A percentile compares a stretch with the other conserved stretches of the same genome.
Evolutionary conservation across 225 moss, liverwort and hornwort genomes (phyloP).

Genomic region (Thuidium tamariscinum): DNA sequence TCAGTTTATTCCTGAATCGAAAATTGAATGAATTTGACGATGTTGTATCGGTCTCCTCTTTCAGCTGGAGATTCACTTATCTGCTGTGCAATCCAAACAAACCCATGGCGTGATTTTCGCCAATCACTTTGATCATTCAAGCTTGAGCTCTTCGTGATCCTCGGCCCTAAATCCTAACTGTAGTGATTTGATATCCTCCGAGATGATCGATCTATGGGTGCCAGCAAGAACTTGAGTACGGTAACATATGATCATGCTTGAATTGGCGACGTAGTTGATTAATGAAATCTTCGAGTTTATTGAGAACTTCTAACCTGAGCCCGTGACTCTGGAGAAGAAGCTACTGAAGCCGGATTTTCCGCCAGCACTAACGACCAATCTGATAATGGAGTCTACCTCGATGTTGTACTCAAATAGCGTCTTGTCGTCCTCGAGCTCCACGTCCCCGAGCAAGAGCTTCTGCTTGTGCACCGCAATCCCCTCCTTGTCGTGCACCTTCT

Average conservation of each 20-base stretch:
- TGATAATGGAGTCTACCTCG: slow-evolving; percentile 40
- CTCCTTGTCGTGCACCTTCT: slow-evolving; percentile 32
- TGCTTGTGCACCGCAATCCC: slow-evolving; percentile 33
- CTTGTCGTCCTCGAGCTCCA: slow-evolving; percentile 34
- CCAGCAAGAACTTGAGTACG: neutral
- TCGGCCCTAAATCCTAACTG: neutral
- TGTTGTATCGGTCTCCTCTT: neutral
- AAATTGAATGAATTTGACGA: neutral
- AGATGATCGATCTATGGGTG: neutral
- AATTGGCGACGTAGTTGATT: neutral
- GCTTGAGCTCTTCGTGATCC: neutral
- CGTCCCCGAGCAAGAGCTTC: slow-evolving; percentile 20
- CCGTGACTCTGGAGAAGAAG: slow-evolving; percentile 39
- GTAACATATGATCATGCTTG: neutral
- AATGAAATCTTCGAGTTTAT: neutral
- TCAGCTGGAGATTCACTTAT: neutral
- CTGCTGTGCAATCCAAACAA: neutral
- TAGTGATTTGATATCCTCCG: neutral
- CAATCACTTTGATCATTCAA: neutral
- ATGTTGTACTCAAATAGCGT: slow-evolving; percentile 32
- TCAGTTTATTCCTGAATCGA: neutral
- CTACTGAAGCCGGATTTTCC: slow-evolving; percentile 26
- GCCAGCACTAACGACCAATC: slow-evolving; percentile 20
- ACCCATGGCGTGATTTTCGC: neutral
- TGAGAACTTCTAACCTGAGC: slow-evolving; percentile 34